Conservation (phyloP, 2,329 filamentous ascomycete genomes). For the Bimuria novae-zelandiae region DNA sequence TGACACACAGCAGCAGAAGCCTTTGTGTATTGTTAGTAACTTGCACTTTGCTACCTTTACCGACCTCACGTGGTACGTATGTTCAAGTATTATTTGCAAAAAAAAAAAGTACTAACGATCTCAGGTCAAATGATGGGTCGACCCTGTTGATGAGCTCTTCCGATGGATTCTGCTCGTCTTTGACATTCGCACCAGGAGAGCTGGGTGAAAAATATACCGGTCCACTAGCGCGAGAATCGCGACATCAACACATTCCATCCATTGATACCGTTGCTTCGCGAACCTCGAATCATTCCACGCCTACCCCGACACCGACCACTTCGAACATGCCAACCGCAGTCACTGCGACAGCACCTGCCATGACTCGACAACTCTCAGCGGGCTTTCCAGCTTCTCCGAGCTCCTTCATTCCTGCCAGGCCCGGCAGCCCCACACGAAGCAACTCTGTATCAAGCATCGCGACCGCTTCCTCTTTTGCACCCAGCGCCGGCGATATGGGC, state of each 20-base stretch:
- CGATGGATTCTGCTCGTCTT: conserved; percentile 92
- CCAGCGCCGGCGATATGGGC: conserved; percentile 37
- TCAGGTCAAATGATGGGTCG: conserved; percentile 73
- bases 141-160: conserved; percentile 95
- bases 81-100: background rate
- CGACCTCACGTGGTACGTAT: conserved; percentile 84
- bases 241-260: conserved; percentile 41
- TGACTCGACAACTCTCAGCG: conserved; percentile 54
- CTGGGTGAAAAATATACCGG: conserved; percentile 80
- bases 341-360: conserved; percentile 48
- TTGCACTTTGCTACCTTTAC: conserved; percentile 97
- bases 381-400: conserved; percentile 61
- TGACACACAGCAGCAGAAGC: conserved; percentile 94
- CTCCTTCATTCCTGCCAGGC: conserved; percentile 60
- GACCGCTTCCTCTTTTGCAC: conserved; percentile 62
- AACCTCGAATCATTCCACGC: conserved; percentile 66
- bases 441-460: conserved; percentile 82
- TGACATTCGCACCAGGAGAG: conserved; percentile 83
- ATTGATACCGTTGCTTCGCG: conserved; percentile 49
- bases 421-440: conserved; percentile 80
- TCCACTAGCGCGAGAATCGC: conserved; percentile 52
- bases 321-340: conserved; percentile 62
- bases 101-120: conserved; percentile 22
- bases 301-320: conserved; percentile 71
- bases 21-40: conserved; percentile 93